Percentiles rank a stretch among this genome's conserved stretches.
These are phyloP conservation scores for Pisolithus microcarpus DNA, from an alignment of 768 basidiomycete species.

Conservation along the genomic window DNA sequence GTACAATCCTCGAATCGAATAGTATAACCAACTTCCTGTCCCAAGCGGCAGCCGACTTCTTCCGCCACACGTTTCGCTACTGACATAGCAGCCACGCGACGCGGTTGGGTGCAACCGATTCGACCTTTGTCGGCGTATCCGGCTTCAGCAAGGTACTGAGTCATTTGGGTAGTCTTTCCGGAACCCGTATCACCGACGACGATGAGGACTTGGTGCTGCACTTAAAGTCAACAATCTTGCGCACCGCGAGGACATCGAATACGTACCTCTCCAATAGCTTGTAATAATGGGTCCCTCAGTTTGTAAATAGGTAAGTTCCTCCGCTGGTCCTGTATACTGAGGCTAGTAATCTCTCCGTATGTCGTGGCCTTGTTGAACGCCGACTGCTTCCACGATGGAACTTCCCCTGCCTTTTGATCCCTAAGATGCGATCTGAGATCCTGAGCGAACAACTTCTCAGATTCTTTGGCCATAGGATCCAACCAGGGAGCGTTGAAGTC, in stretches of 20 bases:
- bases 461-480: slow-evolving; percentile 90
- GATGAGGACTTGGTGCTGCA: slow-evolving; percentile 80
- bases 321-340: slow-evolving; percentile 92
- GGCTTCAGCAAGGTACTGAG: slow-evolving; percentile 92
- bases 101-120: slow-evolving; percentile 96
- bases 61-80: slow-evolving; percentile 98
- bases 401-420: slow-evolving; percentile 76
- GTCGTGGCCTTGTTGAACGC: slow-evolving; percentile 95
- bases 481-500: slow-evolving; percentile 97
- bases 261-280: slow-evolving; percentile 84
- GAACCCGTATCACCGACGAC: slow-evolving; percentile 99
- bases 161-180: slow-evolving; percentile 99
- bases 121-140: slow-evolving; percentile 86
- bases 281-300: slow-evolving; percentile 79
- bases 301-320: slow-evolving; percentile 92
- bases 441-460: slow-evolving; percentile 87
- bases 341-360: slow-evolving; percentile 84
- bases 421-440: slow-evolving; percentile 78
- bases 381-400: slow-evolving; percentile 86
- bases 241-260: slow-evolving; percentile 1
- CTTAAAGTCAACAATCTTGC: slow-evolving; percentile 12
- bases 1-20: slow-evolving; percentile 99
- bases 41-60: slow-evolving; percentile 95
- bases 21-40: slow-evolving; percentile 96
- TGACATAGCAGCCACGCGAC: slow-evolving; percentile 99